A percentile compares a stretch with the other conserved stretches of the same genome.
Evolutionary conservation across 257 asterid species (phyloP).

Genomic region (Capsicum chinense): DNA sequence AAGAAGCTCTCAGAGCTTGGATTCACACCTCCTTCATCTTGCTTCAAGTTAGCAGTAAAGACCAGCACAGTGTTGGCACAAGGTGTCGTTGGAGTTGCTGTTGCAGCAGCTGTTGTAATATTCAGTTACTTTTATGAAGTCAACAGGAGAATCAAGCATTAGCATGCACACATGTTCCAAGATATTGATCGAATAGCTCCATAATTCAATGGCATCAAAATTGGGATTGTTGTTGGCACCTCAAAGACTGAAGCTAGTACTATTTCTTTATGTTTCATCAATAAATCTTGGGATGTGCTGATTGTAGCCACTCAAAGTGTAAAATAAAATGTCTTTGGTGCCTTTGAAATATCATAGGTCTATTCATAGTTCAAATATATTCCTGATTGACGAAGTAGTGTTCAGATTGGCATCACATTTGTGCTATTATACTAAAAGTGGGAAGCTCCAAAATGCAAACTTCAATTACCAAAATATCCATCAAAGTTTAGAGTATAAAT

Average conservation of each 20-base stretch:
- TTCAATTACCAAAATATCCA: too few species aligned
- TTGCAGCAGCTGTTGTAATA: slow-evolving; percentile 57
- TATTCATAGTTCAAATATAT: not conserved
- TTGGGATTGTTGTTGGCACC: not conserved
- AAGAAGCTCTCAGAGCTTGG: slow-evolving; percentile 93
- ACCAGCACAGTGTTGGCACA: slow-evolving; percentile 42
- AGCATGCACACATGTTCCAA: not conserved
- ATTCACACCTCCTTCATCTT: slow-evolving; percentile 50
- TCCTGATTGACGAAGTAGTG: not conserved
- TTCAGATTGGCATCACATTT: not conserved
- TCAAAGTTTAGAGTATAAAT: not conserved
- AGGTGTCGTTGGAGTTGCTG: slow-evolving; percentile 43
- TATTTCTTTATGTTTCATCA: slow-evolving; percentile 4
- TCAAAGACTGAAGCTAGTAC: not conserved
- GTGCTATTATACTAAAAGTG: too few species aligned
- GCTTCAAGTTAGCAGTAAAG: slow-evolving; percentile 36
- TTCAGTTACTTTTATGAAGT: slow-evolving; percentile 58
- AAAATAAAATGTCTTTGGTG: slow-evolving; percentile 7
- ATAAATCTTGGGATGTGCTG: slow-evolving; percentile 29
- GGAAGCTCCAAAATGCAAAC: too few species aligned
- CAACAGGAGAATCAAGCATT: slow-evolving; percentile 28
- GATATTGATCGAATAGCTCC: not conserved
- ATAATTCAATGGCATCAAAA: not conserved
- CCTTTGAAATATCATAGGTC: not conserved
- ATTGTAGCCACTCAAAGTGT: slow-evolving; percentile 19